Base-by-base conservation (phyloP, 768 basidiomycete species). In the Russula virescens region DNA sequence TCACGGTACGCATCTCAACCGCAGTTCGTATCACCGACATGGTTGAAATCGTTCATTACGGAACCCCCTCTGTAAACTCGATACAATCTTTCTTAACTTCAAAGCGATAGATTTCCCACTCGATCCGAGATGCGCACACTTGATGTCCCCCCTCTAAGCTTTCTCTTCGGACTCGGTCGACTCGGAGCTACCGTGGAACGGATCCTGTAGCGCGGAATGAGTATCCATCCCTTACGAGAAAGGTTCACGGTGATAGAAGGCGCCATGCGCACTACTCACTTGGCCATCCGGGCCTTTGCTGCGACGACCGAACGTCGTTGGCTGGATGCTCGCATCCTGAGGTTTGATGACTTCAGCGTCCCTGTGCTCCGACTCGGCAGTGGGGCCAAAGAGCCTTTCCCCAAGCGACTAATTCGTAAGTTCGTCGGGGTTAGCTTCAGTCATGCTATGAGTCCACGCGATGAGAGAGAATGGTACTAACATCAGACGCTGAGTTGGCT, bases 161-260 rank as follows among this genome's bases (percentile, higher is more conserved):
- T 47, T 7, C 9, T 47, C 55, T 28, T 23, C 10, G 48, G 18
- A 28, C 23, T 8, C 14, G 13, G 43, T 42, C 42, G 18, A 2
- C 23, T 42, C 10, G 40, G 40, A 11, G 11, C 49, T 28, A 16
- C 7, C 31, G 23, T 6, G 57, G 52, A 25, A 59, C 11, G 52
- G 26, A 28, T 63, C 62, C 57, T 63, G 13, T 9, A 35, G 38
- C 10, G 19, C 11, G 13, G 9, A n/a, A 46, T 58, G 51, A 63
- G 45, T 18, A 59, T 43, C 38, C 19, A 1, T 42, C 31, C 43
- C 3, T 3, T 1, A 18, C 11, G 10, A 10, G 14, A 7, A 25
- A 19, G 31, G 35, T 23, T 34, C 26, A 47, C 25, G 3, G 38
- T 10, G 19, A 50, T 40, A 31, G 35, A 21, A 38, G 34, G 16